Evolutionary conservation across 2,329 filamentous ascomycete genomes (phyloP), one percentile per base, ranked within the genome.

Genomic region (Ceratocystis papillata): DNA sequence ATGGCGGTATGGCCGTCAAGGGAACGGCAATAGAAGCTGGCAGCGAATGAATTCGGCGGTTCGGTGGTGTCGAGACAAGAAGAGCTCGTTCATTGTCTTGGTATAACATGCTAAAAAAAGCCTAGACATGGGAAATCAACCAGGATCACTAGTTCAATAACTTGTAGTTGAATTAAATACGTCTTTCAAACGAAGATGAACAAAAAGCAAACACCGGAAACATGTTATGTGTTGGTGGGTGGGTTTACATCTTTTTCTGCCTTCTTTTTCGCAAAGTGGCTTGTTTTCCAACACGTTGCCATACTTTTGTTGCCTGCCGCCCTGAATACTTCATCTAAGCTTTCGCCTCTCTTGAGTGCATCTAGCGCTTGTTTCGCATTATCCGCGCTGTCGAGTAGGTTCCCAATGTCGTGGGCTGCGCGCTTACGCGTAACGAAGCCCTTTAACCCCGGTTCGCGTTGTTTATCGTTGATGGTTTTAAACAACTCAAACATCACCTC

Each of bases 1-100:
- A 81, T 55, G 86, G 86, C 1, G 81, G 84, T 6, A 77, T 87
- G 72, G 83, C 84, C 17, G 87, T 88, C 22, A 85, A 81, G 73
- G 87, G 82, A 3, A 82, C 69, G 3, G 77, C 75, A 2, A 5
- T 63, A 22, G 15, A 46, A 45, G 25, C 55, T 33, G 30, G 62
- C 46, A 22, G 33, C 15, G 8, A 25, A 53, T 63, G 41, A 1
- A 25, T 50, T 25, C 33, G 20, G 17, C n/a, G 30, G 22, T 41
- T 41, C 12, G 37, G 37, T 1, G 8, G 37, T 41, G 37, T 41
- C 37, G 37, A 41, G 3, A 15, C 37, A 41, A 4, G 3, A 57
- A 33, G 53, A 30, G 12, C 25, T 5, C 4, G 10, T 50, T 50
- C 22, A 15, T 25, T 15, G 22, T 15, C 15, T 15, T 15, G n/a